phyloP scores from a whole-genome alignment of 768 basidiomycete genomes.

The Boletus bicolor region DNA sequence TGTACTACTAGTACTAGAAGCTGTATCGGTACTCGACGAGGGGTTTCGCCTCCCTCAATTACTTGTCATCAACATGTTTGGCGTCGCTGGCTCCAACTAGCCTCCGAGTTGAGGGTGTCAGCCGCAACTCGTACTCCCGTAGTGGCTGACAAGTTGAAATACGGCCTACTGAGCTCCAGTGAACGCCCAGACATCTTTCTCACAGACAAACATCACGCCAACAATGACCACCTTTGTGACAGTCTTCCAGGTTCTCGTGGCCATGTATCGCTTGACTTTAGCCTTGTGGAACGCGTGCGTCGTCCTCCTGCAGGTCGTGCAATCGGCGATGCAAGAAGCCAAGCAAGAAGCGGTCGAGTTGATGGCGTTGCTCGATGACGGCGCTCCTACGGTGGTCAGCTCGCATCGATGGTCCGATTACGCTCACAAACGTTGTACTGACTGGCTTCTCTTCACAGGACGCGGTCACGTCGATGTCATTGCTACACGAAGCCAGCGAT shows the following conservation, averaged over 20 bases:
- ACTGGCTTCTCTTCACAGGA: conserved; percentile 4
- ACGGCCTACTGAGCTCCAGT: background rate
- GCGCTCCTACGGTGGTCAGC: conserved; percentile 9
- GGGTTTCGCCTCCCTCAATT: background rate
- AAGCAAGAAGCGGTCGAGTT: conserved; percentile 16
- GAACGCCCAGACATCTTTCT: background rate
- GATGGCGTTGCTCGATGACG: conserved; percentile 13
- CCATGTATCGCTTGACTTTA: background rate
- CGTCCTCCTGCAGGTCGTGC: conserved; percentile 12
- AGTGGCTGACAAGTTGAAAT: conserved; percentile 6
- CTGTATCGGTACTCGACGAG: conserved; percentile 1
- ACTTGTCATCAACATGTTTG: background rate
- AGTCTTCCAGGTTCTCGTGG: conserved; percentile 3
- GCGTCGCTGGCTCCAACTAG: background rate
- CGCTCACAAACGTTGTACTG: background rate
- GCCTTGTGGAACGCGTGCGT: conserved; percentile 12
- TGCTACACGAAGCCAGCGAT: background rate
- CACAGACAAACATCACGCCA: background rate
- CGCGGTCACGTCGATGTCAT: background rate
- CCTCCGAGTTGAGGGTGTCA: background rate
- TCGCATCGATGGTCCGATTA: background rate
- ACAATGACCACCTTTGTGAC: conserved; percentile 4
- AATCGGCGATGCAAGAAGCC: conserved; percentile 10
- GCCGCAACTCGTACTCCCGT: background rate
- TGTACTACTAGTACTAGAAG: background rate